phyloP scores from a whole-genome alignment of 1,284 basidiomycete genomes.

The Fereydounia khargensis region DNA sequence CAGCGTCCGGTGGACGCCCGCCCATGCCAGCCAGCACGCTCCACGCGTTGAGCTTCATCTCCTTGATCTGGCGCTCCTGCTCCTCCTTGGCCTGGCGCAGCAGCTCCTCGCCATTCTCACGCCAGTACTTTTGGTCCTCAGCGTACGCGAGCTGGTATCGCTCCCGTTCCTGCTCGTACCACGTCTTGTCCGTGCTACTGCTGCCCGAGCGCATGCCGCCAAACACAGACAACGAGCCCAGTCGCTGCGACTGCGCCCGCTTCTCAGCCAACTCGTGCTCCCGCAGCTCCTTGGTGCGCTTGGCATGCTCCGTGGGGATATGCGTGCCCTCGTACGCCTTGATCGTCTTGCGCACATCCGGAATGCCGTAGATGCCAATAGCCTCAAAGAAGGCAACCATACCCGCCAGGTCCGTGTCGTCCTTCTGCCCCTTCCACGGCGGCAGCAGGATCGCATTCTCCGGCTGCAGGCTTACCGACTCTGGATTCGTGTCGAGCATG shows the following conservation, averaged over 20 bases:
- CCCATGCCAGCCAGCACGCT: slow-evolving; percentile 24
- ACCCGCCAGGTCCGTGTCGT: slow-evolving; percentile 74
- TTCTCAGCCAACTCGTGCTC: slow-evolving; percentile 64
- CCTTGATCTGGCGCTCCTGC: slow-evolving; percentile 70
- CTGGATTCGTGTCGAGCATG: slow-evolving; percentile 78
- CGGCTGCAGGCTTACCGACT: slow-evolving; percentile 76
- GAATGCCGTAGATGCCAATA: slow-evolving; percentile 58
- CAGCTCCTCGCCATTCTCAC: slow-evolving; percentile 75
- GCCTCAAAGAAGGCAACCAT: slow-evolving; percentile 95
- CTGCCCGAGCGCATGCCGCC: too few relatives aligned
- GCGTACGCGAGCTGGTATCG: slow-evolving; percentile 80
- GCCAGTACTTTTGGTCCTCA: slow-evolving; percentile 84
- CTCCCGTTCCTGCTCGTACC: slow-evolving; percentile 83
- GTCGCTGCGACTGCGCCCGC: slow-evolving; percentile 9
- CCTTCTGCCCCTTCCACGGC: slow-evolving; percentile 80
- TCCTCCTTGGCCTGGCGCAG: slow-evolving; percentile 78
- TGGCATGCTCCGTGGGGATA: slow-evolving; percentile 83
- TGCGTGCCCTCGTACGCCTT: slow-evolving; percentile 82
- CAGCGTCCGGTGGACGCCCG: neutral
- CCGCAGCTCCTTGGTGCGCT: slow-evolving; percentile 71
- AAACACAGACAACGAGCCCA: slow-evolving; percentile 61
- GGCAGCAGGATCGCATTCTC: slow-evolving; percentile 84
- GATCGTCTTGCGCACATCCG: slow-evolving; percentile 82
- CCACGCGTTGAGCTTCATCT: slow-evolving; percentile 57
- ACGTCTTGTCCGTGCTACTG: slow-evolving; percentile 62